Percentiles rank a stretch among this genome's conserved stretches.
Evolutionary conservation across 306 rosid genomes (phyloP).

Genomic region (Castanopsis chinensis): DNA sequence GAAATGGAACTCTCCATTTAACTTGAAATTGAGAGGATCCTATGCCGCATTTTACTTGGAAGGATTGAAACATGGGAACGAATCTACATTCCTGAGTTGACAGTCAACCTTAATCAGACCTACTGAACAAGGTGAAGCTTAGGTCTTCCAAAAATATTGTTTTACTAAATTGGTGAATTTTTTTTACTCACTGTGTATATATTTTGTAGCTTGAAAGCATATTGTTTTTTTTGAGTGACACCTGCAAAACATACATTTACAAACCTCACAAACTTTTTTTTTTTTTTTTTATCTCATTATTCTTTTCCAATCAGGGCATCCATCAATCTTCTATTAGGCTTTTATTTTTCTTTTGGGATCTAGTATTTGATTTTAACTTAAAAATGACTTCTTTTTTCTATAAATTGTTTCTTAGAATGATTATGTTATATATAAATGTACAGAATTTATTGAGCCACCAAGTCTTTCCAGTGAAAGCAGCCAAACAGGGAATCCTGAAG

Average conservation of each 20-base stretch:
- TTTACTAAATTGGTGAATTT: neutral
- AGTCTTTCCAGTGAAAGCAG: slow-evolving; percentile 24
- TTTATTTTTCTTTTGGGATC: neutral
- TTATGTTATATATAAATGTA: slow-evolving; percentile 27
- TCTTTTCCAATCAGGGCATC: neutral
- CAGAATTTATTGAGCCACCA: slow-evolving; percentile 29
- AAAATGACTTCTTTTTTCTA: slow-evolving; percentile 2
- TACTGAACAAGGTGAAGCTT: neutral
- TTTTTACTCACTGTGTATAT: neutral
- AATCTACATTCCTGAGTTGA: neutral
- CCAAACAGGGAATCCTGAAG: slow-evolving; percentile 34
- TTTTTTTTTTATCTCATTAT: neutral
- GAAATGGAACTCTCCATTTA: too few species aligned
- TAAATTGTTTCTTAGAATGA: neutral
- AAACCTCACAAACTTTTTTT: neutral
- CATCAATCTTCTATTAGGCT: neutral
- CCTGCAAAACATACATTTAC: neutral
- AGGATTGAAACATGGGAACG: too few species aligned
- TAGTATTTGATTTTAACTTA: neutral
- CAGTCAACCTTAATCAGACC: neutral
- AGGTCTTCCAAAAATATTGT: neutral
- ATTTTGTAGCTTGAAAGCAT: neutral
- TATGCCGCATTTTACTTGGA: too few species aligned
- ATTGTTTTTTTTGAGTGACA: neutral
- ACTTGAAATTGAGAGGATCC: too few species aligned